Base-by-base conservation (phyloP, 805 yeast species). In the Barnettozyma populi region DNA sequence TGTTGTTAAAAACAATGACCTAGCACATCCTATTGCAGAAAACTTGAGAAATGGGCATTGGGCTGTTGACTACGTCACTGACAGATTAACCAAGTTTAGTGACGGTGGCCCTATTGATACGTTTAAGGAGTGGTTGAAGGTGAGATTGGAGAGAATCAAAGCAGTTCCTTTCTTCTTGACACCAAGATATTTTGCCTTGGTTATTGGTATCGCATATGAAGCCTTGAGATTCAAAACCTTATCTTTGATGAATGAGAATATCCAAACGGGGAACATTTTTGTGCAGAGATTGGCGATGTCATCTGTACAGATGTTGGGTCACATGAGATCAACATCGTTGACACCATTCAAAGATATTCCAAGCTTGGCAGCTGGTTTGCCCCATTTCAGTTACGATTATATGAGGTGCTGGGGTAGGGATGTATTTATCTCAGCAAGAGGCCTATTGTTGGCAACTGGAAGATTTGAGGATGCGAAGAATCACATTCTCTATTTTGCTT, bases 381-480 rank as follows among this genome's bases (percentile, higher is more conserved):
- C 99, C 2, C 97, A 90, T 66, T 92, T 92, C 68, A 83, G 94
- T 62, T 78, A 76, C 49, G 89, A 85, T 54, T 90, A 86, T 65
- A 90, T 92, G 96, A 76, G 99, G 65, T 89, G 97, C 63, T 92
- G 99, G 99, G 99, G 99, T 20, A 78, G 99, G 61, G 99, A 92
- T 66, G 95, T 90, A 1, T 94, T 94, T 63, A 84, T 92, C 41
- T 78, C 97, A 0, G 73, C 86, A 38, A 73, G 96, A 51, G 99
- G 99, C 0, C 71, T 92, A 43, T 67, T 90, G 47, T 68, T 90
- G 21, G 82, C 86, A 1, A 78, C 97, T 0, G 90, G 85, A 10
- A 73, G 98, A 47, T 80, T 63, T 60, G 87, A 84, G 1, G 89
- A 82, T 40, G 97, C 97, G 1, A 83, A 76, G 58, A 62, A 68